Evolutionary conservation across 805 yeast species (phyloP), one percentile per base, ranked within the genome.

Genomic region (Candida silvicultrix): DNA sequence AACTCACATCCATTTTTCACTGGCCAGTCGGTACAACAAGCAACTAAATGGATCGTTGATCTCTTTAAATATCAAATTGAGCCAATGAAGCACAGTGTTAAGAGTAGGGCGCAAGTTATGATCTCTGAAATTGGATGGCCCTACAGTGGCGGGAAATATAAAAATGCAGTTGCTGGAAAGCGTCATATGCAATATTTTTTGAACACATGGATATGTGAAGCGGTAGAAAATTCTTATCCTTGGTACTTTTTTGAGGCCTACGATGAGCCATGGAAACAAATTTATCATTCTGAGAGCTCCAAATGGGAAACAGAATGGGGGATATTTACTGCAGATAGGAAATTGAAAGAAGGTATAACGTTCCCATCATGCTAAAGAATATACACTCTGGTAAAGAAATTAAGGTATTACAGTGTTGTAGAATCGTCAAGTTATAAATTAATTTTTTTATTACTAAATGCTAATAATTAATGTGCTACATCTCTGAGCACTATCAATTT

Each of bases 291-390:
- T 20, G 68, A 60, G 1, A 69, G 67, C 2, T 68, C 70, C 28
- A 63, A 62, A 45, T 81, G 88, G 88, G 89, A 83, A 54, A 73
- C 85, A 1, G 78, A 81, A 51, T 83, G 89, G 89, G 90, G 89
- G 0, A 48, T 83, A 9, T 81, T 83, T 54, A 68, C 73, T 1
- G 53, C 57, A 7, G 73, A 78, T 44, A 62, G 87, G 43, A 59
- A 65, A 36, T 50, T 77, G 49, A 81, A 80, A 52, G 57, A 62
- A 5, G 69, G 66, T 8, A 58, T 76, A 7, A 47, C 44, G 3
- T 60, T 77, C n/a, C 81, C 81, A 18, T 31, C 19, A 4, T 31
- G 35, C 35, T 62, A 23, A 9, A 23, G 82, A 74, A 49, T 12
- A 15, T 38, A 10, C 8, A 5, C 5, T 20, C 16, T 5, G 5